Evolutionary conservation across 2,329 filamentous ascomycete genomes (phyloP), one percentile per base, ranked within the genome.

Genomic region (Macrophomina tecta): DNA sequence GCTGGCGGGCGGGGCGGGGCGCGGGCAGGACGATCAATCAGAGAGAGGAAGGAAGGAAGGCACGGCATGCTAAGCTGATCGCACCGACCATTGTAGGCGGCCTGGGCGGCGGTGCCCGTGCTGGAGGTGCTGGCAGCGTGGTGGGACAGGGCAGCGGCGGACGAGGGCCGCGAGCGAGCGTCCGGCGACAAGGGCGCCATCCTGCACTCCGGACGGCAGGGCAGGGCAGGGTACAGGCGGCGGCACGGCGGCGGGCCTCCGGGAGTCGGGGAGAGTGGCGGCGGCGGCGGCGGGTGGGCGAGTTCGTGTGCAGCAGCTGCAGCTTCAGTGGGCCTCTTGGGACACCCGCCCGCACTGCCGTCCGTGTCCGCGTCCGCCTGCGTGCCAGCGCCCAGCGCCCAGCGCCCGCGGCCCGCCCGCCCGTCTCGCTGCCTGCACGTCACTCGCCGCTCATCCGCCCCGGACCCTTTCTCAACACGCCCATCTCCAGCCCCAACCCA

Each of bases 51-150:
- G 40, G 46, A 38, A 66, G 32, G 34, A 52, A 30, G 69, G 46
- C 68, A 49, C 68, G 51, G 55, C 66, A 45, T 65, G 30, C 49
- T 65, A 65, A 65, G 62, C 62, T 65, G 62, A 56, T 65, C 51
- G 67, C 61, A 76, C 76, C 68, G 69, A 76, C 77, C 76, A 71
- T 81, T 78, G 70, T 80, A 80, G 69, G 79, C 77, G 63, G 77
- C 74, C 70, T 77, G 77, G 46, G 77, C 74, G 68, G 74, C 78
- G 68, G 74, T 73, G 69, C 77, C 34, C 14, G 48, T 52, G 58
- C 58, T 62, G 42, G 42, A 14, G 42, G 23, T 23, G 23, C 11
- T n/a, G 42, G 40, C 58, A 18, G 34, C 28, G 49, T 30, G 14
- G 49, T 52, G 23, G 56, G 55, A 23, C 55, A 58, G 38, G 70